Evolutionary conservation across 2,329 filamentous ascomycete species (phyloP).

Genomic region (Calonectria pauciramosa): DNA sequence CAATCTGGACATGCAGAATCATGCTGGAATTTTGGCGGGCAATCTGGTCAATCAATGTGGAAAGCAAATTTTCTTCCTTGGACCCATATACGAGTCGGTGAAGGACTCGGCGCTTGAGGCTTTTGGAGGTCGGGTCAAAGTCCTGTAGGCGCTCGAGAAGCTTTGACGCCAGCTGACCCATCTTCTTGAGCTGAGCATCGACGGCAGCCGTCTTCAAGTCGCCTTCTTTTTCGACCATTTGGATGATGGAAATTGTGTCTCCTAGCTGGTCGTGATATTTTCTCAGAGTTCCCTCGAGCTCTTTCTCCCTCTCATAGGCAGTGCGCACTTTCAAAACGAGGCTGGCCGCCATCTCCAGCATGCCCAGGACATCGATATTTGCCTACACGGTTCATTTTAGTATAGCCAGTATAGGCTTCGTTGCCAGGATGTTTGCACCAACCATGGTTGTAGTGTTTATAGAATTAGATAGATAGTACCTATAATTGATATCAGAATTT

Average conservation of each 20-base stretch:
- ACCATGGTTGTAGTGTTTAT: not conserved
- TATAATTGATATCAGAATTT: not conserved
- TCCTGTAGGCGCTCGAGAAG: not conserved
- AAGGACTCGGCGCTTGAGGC: not conserved
- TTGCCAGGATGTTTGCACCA: not conserved
- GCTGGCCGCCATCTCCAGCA: not conserved
- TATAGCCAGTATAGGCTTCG: not conserved
- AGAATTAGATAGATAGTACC: not conserved
- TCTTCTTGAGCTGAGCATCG: not conserved
- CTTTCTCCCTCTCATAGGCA: not conserved
- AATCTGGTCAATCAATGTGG: not conserved
- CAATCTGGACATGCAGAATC: not conserved
- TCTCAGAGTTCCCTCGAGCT: not conserved
- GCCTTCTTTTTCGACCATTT: not conserved
- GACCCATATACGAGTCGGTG: not conserved
- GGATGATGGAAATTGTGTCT: not conserved
- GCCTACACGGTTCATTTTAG: not conserved
- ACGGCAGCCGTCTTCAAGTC: not conserved
- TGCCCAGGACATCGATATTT: not conserved
- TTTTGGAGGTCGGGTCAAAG: not conserved
- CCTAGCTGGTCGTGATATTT: not conserved
- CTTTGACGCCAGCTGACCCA: not conserved
- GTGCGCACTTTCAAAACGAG: not conserved
- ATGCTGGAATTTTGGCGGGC: not conserved
- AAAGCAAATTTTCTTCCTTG: not conserved